Conservation (phyloP, 352 stramenopile genomes). For the Phytophthora pistaciae region DNA sequence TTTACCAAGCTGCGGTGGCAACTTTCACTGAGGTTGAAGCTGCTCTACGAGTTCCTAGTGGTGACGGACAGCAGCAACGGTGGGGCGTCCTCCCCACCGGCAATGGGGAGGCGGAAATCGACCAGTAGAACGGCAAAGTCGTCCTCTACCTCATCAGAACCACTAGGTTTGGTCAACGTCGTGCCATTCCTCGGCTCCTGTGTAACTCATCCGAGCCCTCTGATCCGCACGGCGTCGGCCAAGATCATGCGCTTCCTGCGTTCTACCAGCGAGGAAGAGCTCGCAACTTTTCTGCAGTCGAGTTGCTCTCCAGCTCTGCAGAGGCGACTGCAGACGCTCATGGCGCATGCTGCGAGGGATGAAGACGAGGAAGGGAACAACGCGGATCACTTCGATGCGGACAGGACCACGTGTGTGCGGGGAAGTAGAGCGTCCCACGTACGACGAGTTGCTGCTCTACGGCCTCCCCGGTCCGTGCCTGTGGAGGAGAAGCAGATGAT, state of each 20-base stretch:
- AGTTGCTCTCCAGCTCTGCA: constrained; percentile 70
- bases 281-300: constrained; percentile 61
- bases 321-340: constrained; percentile 58
- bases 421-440: constrained; percentile 81
- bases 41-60: constrained; percentile 64
- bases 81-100: constrained; percentile 27
- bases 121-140: constrained; percentile 14
- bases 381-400: constrained; percentile 62
- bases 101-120: constrained; percentile 15
- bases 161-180: constrained; percentile 70
- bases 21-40: constrained; percentile 60
- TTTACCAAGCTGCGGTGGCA: constrained; percentile 72
- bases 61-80: constrained; percentile 26
- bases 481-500: constrained; percentile 70
- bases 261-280: constrained; percentile 37
- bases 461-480: constrained; percentile 69
- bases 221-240: constrained; percentile 44
- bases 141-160: constrained; percentile 34
- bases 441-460: constrained; percentile 71
- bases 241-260: constrained; percentile 63
- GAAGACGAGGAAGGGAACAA: constrained; percentile 56
- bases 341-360: constrained; percentile 32
- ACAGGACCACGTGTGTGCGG: constrained; percentile 66
- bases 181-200: constrained; percentile 79
- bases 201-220: constrained; percentile 61